phyloP scores from a whole-genome alignment of 495 filamentous ascomycete genomes.

The Jackrogersella minutella region DNA sequence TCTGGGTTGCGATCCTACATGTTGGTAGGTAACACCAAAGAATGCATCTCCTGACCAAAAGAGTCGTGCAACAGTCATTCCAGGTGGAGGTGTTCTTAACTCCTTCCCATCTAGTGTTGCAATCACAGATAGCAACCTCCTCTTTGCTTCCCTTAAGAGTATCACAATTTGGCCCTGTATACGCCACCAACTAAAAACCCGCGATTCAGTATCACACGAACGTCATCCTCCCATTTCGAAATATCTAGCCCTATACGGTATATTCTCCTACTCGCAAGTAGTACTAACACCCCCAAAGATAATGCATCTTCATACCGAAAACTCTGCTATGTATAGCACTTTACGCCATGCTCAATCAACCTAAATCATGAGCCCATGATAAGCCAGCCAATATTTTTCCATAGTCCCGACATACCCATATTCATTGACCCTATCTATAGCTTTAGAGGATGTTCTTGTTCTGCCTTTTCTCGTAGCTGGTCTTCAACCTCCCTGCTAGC shows the following conservation, averaged over 20 bases:
- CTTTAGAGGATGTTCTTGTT: slow-evolving; percentile 38
- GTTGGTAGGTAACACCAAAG: background rate
- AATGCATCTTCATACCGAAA: too few relatives aligned
- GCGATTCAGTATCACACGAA: background rate
- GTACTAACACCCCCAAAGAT: background rate
- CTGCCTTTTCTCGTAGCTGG: slow-evolving; percentile 29
- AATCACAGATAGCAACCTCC: too few relatives aligned
- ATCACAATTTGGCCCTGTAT: background rate
- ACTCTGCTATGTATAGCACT: too few relatives aligned
- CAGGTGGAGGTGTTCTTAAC: background rate
- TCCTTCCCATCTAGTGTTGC: too few relatives aligned
- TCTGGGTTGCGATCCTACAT: background rate
- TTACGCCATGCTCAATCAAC: too few relatives aligned
- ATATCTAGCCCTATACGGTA: background rate
- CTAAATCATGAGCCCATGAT: too few relatives aligned
- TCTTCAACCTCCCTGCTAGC: slow-evolving; percentile 38
- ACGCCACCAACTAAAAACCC: background rate
- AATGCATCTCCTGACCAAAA: too few relatives aligned
- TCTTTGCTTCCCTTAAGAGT: too few relatives aligned
- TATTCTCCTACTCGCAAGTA: background rate
- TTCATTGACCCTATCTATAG: too few relatives aligned
- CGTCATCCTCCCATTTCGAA: background rate
- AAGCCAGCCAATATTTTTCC: too few relatives aligned
- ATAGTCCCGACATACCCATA: background rate
- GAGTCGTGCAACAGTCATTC: background rate